A percentile compares a stretch with the other conserved stretches of the same genome.
Evolutionary conservation across 148 eudicot genomes (phyloP).

Genomic region (Vaccinium corymbosum): DNA sequence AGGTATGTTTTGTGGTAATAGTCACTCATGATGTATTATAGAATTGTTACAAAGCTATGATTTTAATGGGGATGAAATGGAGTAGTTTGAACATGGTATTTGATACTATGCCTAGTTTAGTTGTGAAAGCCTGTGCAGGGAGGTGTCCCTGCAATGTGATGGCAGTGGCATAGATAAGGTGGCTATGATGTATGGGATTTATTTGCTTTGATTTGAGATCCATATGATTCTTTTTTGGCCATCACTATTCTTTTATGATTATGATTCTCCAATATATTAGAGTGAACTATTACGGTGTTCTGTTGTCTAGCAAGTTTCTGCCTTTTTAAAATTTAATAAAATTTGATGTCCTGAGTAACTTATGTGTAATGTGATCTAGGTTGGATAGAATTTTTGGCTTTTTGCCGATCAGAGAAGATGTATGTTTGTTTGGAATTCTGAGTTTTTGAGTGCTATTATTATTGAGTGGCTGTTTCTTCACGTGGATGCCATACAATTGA

Average conservation of each 20-base stretch:
- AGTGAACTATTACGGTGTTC: background rate
- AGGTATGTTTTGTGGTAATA: background rate
- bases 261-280: background rate
- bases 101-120: background rate
- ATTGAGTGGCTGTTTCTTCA: background rate
- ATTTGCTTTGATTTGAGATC: background rate
- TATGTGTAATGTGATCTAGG: background rate
- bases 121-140: background rate
- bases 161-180: background rate
- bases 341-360: background rate
- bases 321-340: background rate
- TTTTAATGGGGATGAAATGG: background rate
- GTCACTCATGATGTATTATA: background rate
- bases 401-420: background rate
- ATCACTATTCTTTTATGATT: background rate
- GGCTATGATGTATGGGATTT: background rate
- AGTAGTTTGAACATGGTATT: background rate
- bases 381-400: background rate
- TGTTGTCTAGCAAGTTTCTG: background rate
- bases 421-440: background rate
- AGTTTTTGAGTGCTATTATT: background rate
- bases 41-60: background rate
- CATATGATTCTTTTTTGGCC: background rate
- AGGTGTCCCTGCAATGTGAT: background rate
- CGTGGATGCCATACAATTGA: slow-evolving; percentile 7